These are phyloP conservation scores for Leccinum pachyderme DNA, from an alignment of 1,284 basidiomycete genomes.

Conservation along the genomic window DNA sequence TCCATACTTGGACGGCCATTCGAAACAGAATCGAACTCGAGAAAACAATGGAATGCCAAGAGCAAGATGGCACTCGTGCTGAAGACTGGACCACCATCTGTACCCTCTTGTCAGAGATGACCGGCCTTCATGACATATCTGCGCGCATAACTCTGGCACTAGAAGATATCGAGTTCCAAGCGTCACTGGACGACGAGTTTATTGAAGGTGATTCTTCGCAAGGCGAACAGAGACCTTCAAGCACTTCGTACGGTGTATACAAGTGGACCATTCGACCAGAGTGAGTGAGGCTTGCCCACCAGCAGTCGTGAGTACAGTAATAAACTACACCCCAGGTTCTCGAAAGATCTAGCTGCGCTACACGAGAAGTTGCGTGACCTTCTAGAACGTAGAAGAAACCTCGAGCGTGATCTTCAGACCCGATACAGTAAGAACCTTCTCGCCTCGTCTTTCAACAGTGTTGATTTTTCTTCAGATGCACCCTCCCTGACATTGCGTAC, in stretches of 20 bases:
- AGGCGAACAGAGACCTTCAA: slow-evolving; percentile 18
- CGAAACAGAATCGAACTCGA: slow-evolving; percentile 53
- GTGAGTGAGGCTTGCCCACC: slow-evolving; percentile 39
- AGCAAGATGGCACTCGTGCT: slow-evolving; percentile 31
- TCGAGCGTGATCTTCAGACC: slow-evolving; percentile 55
- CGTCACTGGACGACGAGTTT: slow-evolving; percentile 18
- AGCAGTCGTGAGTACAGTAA: neutral
- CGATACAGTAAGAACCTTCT: slow-evolving; percentile 47
- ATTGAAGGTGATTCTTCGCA: slow-evolving; percentile 26
- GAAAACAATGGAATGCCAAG: slow-evolving; percentile 47
- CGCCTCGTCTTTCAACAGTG: neutral
- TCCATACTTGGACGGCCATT: slow-evolving; percentile 57
- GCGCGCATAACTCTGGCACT: slow-evolving; percentile 60
- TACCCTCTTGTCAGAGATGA: slow-evolving; percentile 55
- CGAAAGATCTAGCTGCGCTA: slow-evolving; percentile 51
- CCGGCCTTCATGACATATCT: slow-evolving; percentile 55
- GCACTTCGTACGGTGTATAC: slow-evolving; percentile 14
- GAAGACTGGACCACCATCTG: slow-evolving; percentile 58
- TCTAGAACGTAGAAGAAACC: slow-evolving; percentile 43
- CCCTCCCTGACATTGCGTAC: slow-evolving; percentile 71
- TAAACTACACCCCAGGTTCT: slow-evolving; percentile 54
- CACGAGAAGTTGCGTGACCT: slow-evolving; percentile 53
- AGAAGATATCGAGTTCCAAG: slow-evolving; percentile 32
- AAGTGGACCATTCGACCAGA: slow-evolving; percentile 71
- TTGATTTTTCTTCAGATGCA: slow-evolving; percentile 45